Base-by-base conservation (phyloP, 1,284 basidiomycete species). In the Papiliotrema fonsecae region DNA sequence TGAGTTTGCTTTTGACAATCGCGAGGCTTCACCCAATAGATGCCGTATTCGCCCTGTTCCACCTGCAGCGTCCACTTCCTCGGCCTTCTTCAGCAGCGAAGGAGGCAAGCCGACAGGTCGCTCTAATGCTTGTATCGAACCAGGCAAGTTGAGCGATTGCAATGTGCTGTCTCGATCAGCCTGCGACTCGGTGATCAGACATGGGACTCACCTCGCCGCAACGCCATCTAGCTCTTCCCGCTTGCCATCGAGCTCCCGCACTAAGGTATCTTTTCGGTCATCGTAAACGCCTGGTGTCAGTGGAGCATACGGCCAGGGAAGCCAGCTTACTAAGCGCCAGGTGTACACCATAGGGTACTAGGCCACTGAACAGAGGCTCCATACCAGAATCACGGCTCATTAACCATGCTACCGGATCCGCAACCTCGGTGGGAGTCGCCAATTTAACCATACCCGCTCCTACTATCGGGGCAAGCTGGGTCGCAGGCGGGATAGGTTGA, bases 341-440 rank as follows among this genome's bases (percentile, higher is more conserved):
- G 56, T 85, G 83, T 0, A 91, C 87, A n/a, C 90, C 91, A 81
- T 89, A 93, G 10, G 86, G 81, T 0, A 91, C 78, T 31, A 99
- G 74, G 3, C 84, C 83, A 4, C 79, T 81, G 62, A 98, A 93
- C 38, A 94, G 75, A 14, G 83, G 75, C 6, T 76, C 80, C 65
- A 74, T 44, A 72, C 81, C 58, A 81, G 62, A 42, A 75, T 72
- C 38, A 58, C 77, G 55, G 73, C 78, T 42, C 62, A 74, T 70
- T 48, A 75, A 56, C 73, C 73, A 75, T 3, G 65, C 64, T 6
- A 75, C 56, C 2, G 71, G 86, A 60, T 90, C 82, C 9, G 74
- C 70, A 18, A 97, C 72, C 14, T 82, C 84, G 0, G 77, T 66
- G 0, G 85, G 83, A 2, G 83, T 65, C 11, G 75, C 78, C 2